A percentile compares a stretch with the other conserved stretches of the same genome.
Evolutionary conservation across 495 filamentous ascomycete species (phyloP).

Genomic region (Geopyxis carbonaria): DNA sequence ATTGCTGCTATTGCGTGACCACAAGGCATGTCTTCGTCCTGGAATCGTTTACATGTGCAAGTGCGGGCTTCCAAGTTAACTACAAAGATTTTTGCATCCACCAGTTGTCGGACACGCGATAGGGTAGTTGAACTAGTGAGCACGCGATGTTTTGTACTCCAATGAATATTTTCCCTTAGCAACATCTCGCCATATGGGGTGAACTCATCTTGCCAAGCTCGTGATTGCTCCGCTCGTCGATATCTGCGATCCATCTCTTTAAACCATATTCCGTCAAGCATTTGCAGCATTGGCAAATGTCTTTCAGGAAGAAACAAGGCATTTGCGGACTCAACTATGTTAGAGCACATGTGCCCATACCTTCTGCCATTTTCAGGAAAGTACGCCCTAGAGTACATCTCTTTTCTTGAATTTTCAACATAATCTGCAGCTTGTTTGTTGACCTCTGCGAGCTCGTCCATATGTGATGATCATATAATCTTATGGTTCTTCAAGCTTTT

Average conservation of each 20-base stretch:
- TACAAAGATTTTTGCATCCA: too few relatives aligned
- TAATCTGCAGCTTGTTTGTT: background rate
- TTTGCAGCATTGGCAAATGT: conserved; percentile 8
- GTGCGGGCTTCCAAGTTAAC: background rate
- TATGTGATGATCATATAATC: background rate
- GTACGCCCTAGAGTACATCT: background rate
- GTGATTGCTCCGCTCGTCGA: background rate
- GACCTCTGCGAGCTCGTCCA: background rate
- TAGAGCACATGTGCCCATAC: conserved; percentile 9
- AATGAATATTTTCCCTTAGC: background rate
- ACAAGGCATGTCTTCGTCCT: conserved; percentile 10
- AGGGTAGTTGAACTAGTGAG: background rate
- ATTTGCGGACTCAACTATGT: conserved; percentile 11
- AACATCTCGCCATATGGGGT: background rate
- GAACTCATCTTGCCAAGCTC: background rate
- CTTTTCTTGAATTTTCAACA: background rate
- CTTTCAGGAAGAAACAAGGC: background rate
- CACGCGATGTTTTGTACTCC: background rate
- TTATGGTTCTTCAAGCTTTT: background rate
- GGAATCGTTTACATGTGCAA: background rate
- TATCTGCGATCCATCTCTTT: conserved; percentile 1
- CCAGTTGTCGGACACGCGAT: background rate
- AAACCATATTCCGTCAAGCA: conserved; percentile 11
- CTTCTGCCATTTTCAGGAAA: conserved; percentile 2
- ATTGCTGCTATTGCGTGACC: background rate